Percentiles rank a stretch among this genome's conserved stretches.
phyloP scores from a whole-genome alignment of 305 asterid species.

The Caryopteris hybrid region DNA sequence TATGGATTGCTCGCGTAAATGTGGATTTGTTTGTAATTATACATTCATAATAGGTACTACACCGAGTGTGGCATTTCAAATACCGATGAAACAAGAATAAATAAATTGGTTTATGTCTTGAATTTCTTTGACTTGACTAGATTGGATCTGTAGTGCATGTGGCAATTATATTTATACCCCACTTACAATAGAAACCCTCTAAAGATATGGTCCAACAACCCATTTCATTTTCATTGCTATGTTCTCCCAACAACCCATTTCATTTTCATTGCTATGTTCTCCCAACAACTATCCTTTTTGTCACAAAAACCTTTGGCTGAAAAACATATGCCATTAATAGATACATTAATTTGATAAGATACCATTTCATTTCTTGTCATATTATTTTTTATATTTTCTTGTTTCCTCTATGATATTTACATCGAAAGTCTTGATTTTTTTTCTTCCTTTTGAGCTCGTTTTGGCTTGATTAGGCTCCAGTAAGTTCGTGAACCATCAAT shows the following conservation, averaged over 20 bases:
- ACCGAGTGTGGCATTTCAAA: too few relatives aligned
- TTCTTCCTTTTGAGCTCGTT: too few relatives aligned
- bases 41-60: too few relatives aligned
- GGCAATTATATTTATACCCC: neutral
- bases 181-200: neutral
- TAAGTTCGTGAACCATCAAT: too few relatives aligned
- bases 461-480: too few relatives aligned
- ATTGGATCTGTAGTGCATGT: conserved; percentile 13
- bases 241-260: conserved; percentile 13
- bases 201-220: conserved; percentile 16
- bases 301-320: neutral
- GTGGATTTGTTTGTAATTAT: too few relatives aligned
- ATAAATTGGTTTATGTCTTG: neutral
- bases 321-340: neutral
- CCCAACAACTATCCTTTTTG: neutral
- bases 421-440: too few relatives aligned
- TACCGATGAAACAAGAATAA: too few relatives aligned
- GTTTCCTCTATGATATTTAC: neutral
- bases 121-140: conserved; percentile 15
- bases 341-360: neutral
- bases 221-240: conserved; percentile 10
- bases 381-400: neutral
- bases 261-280: conserved; percentile 2
- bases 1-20: too few relatives aligned
- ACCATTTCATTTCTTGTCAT: neutral